phyloP scores from a whole-genome alignment of 768 basidiomycete species.

The Kwoniella dejecticola region DNA sequence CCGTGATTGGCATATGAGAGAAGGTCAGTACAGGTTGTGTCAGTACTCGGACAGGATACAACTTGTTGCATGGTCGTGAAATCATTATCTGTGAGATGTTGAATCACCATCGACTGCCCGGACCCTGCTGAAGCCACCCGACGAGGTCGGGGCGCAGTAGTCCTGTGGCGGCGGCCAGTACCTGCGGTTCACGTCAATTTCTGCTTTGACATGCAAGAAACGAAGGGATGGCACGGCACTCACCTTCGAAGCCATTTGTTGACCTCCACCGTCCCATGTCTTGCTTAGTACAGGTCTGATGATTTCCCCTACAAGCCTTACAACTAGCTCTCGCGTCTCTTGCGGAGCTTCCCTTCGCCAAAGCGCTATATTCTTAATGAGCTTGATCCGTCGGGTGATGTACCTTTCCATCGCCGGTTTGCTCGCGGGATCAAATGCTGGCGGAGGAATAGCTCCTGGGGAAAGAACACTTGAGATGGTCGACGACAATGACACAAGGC shows the following conservation, averaged over 20 bases:
- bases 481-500: slow-evolving; percentile 56
- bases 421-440: slow-evolving; percentile 74
- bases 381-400: slow-evolving; percentile 68
- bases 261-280: slow-evolving; percentile 87
- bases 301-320: slow-evolving; percentile 63
- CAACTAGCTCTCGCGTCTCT: slow-evolving; percentile 62
- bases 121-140: slow-evolving; percentile 32
- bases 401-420: slow-evolving; percentile 72
- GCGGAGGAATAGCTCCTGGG: slow-evolving; percentile 45
- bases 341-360: slow-evolving; percentile 77
- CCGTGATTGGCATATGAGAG: no score
- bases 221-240: no score
- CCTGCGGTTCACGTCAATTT: slow-evolving; percentile 21
- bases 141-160: slow-evolving; percentile 38
- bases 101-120: slow-evolving; percentile 19
- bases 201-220: no score
- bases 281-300: slow-evolving; percentile 69
- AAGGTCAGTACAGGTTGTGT: not conserved
- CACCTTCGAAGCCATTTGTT: slow-evolving; percentile 67
- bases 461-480: slow-evolving; percentile 35
- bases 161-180: slow-evolving; percentile 26
- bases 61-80: slow-evolving; percentile 15
- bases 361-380: slow-evolving; percentile 70
- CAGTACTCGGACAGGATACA: slow-evolving; percentile 11
- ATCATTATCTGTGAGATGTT: not conserved